Percentiles rank a stretch among this genome's conserved stretches.
Evolutionary conservation across 176 grass and related monocot species (phyloP).

Genomic region (Oryza rufipogon): DNA sequence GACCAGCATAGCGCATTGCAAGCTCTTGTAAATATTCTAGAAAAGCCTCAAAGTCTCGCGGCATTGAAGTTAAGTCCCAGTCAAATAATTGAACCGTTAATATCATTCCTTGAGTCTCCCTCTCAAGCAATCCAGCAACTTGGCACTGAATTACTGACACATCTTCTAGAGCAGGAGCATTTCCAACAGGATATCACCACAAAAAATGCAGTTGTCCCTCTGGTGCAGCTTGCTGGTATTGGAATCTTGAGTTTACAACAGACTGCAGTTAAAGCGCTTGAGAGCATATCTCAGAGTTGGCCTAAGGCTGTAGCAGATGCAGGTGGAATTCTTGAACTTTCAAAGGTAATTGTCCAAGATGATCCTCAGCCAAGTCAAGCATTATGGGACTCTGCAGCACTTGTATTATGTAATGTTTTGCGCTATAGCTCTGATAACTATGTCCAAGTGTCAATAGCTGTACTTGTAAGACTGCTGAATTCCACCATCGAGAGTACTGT

Average conservation of each 20-base stretch:
- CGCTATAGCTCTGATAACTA: slow-evolving; percentile 86
- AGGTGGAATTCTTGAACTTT: slow-evolving; percentile 95
- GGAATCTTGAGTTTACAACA: slow-evolving; percentile 92
- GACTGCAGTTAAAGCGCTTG: slow-evolving; percentile 95
- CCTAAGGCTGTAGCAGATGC: slow-evolving; percentile 95
- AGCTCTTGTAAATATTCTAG: slow-evolving; percentile 95
- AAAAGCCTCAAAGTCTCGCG: slow-evolving; percentile 89
- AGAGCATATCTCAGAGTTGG: slow-evolving; percentile 90
- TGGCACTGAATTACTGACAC: slow-evolving; percentile 82
- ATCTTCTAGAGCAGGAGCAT: slow-evolving; percentile 97
- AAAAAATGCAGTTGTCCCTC: slow-evolving; percentile 86
- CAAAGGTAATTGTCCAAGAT: slow-evolving; percentile 95
- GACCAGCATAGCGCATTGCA: slow-evolving; percentile 92
- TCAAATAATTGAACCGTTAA: slow-evolving; percentile 93
- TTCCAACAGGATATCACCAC: slow-evolving; percentile 95
- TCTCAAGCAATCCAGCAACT: slow-evolving; percentile 98
- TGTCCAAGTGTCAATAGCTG: slow-evolving; percentile 87
- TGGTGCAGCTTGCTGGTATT: slow-evolving; percentile 94
- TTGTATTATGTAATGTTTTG: slow-evolving; percentile 95
- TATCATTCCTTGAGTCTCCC: slow-evolving; percentile 93
- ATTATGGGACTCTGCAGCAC: slow-evolving; percentile 93
- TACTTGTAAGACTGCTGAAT: slow-evolving; percentile 85
- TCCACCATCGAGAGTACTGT: slow-evolving; percentile 78
- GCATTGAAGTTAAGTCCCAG: slow-evolving; percentile 80
- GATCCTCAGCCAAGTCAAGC: slow-evolving; percentile 87